These are phyloP conservation scores for Coemansia sp. DNA, from an alignment of 192 early-diverging fungal genomes.

Conservation along the genomic window DNA sequence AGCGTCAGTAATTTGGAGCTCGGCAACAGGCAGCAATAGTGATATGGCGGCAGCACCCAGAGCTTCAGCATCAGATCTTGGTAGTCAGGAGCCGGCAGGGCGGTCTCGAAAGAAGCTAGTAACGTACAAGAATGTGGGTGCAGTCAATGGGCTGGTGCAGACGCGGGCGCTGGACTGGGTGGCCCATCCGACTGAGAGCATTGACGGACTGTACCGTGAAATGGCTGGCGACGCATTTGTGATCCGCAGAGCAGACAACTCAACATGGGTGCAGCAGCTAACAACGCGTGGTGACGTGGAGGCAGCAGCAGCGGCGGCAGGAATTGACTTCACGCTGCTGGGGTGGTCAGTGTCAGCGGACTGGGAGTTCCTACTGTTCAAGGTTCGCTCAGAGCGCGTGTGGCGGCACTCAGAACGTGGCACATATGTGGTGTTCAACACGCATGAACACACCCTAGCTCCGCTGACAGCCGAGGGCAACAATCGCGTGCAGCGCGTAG, in stretches of 20 bases:
- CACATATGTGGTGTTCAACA: constrained; percentile 77
- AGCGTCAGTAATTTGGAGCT: constrained; percentile 19
- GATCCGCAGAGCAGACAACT: constrained; percentile 31
- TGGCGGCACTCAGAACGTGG: constrained; percentile 86
- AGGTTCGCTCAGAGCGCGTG: constrained; percentile 58
- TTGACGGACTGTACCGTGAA: constrained; percentile 47
- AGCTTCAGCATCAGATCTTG: neutral
- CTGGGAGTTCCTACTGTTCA: constrained; percentile 72
- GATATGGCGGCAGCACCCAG: neutral
- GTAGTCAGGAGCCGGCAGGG: constrained; percentile 12
- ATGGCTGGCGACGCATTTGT: constrained; percentile 14
- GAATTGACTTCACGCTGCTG: constrained; percentile 45
- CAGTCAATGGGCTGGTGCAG: constrained; percentile 24
- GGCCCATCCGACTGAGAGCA: constrained; percentile 28
- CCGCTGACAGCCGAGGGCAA: constrained; percentile 56
- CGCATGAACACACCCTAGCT: constrained; percentile 54
- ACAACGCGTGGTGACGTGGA: constrained; percentile 24
- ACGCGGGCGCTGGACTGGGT: constrained; percentile 45
- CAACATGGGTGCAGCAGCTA: constrained; percentile 36
- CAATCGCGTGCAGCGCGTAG: constrained; percentile 59
- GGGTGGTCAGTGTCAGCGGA: constrained; percentile 70
- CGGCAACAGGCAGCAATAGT: neutral
- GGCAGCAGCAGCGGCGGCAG: constrained; percentile 21
- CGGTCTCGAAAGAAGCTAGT: constrained; percentile 38
- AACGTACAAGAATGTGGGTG: constrained; percentile 38